Conservation (phyloP, 2,329 filamentous ascomycete genomes). For the Pseudogymnoascus sp. region DNA sequence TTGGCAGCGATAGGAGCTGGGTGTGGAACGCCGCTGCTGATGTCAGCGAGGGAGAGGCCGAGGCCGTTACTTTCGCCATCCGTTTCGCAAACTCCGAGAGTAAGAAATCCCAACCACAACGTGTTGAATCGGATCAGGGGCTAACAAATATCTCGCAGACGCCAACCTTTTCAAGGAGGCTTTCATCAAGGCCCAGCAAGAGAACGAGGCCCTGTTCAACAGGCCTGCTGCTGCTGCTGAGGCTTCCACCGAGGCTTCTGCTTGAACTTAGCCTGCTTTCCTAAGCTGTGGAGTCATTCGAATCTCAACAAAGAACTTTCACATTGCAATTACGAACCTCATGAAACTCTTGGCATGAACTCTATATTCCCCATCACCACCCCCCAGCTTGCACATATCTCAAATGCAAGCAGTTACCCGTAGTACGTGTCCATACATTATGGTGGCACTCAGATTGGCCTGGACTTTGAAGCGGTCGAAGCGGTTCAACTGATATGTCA, state of each 20-base stretch:
- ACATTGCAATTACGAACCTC: slow-evolving; percentile 12
- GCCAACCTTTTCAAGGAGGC: slow-evolving; percentile 97
- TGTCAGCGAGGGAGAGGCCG: slow-evolving; percentile 95
- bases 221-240: slow-evolving; percentile 31
- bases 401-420: background rate
- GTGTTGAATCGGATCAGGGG: slow-evolving; percentile 10
- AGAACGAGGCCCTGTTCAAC: slow-evolving; percentile 82
- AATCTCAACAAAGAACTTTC: slow-evolving; percentile 8
- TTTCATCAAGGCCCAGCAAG: slow-evolving; percentile 93
- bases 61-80: slow-evolving; percentile 92
- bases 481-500: background rate
- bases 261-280: slow-evolving; percentile 1
- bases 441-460: slow-evolving; percentile 6
- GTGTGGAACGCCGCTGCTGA: slow-evolving; percentile 98
- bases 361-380: background rate
- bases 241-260: slow-evolving; percentile 6
- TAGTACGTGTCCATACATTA: slow-evolving; percentile 5
- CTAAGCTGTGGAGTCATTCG: background rate
- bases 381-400: background rate
- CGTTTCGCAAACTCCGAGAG: slow-evolving; percentile 97
- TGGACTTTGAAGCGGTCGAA: slow-evolving; percentile 2
- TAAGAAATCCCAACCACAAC: slow-evolving; percentile 38
- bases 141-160: slow-evolving; percentile 47
- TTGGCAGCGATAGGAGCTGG: slow-evolving; percentile 97
- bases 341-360: slow-evolving; percentile 10